Evolutionary conservation across 805 yeast genomes (phyloP).

Genomic region (Teunomyces kruisii): DNA sequence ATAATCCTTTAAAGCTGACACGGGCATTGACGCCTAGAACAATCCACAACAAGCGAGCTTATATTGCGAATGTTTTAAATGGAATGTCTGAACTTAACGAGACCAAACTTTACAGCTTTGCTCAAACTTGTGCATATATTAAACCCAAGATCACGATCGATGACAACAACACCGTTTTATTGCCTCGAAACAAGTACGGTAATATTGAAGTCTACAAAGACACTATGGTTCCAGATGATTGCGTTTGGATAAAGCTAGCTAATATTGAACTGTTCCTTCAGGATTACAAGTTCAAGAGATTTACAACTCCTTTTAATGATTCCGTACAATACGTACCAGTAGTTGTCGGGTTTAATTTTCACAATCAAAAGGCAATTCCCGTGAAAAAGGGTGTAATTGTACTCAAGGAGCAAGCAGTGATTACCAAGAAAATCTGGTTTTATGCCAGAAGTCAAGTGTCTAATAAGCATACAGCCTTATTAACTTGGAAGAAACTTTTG

Average conservation of each 20-base stretch:
- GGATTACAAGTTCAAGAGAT: slow-evolving; percentile 9
- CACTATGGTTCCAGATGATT: slow-evolving; percentile 30
- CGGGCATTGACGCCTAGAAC: slow-evolving; percentile 21
- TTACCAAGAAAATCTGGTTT: slow-evolving; percentile 27
- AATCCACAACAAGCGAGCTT: slow-evolving; percentile 17
- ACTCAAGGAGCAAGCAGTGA: slow-evolving; percentile 12
- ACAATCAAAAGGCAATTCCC: slow-evolving; percentile 22
- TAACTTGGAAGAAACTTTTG: slow-evolving; percentile 10
- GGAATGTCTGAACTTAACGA: slow-evolving; percentile 18
- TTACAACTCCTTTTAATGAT: slow-evolving; percentile 4
- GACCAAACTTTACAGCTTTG: slow-evolving; percentile 23
- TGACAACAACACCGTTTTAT: slow-evolving; percentile 3
- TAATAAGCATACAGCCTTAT: slow-evolving; percentile 7
- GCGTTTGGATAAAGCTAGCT: slow-evolving; percentile 26
- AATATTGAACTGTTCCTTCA: slow-evolving; percentile 19
- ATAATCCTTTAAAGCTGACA: slow-evolving; percentile 18
- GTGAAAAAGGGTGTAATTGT: slow-evolving; percentile 28
- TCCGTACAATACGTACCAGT: slow-evolving; percentile 28
- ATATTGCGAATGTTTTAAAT: slow-evolving; percentile 16
- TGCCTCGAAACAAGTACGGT: slow-evolving; percentile 32
- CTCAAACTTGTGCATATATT: slow-evolving; percentile 29
- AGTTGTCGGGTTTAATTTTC: slow-evolving; percentile 27
- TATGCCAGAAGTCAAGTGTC: slow-evolving; percentile 14
- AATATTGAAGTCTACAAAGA: slow-evolving; percentile 29
- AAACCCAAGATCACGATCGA: slow-evolving; percentile 9